Conservation (phyloP, 306 rosid genomes). For the Vicia villosa region DNA sequence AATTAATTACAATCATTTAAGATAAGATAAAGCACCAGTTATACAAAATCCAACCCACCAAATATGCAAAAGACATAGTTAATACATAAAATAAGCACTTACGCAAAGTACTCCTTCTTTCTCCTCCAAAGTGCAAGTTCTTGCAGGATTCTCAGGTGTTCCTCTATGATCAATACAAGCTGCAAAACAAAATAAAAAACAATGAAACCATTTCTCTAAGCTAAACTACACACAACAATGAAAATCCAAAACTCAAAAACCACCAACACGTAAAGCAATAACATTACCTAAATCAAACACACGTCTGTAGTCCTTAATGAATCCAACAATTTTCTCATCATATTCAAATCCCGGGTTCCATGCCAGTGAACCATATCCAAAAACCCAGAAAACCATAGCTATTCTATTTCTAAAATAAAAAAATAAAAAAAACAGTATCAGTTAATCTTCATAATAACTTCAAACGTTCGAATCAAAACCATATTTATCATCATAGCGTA, state of each 20-base stretch:
- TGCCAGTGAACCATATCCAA: conserved; percentile 94
- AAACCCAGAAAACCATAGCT: conserved; percentile 92
- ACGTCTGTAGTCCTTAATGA: conserved; percentile 82
- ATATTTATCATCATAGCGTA: not conserved
- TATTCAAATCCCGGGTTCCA: conserved; percentile 96
- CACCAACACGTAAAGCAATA: not conserved
- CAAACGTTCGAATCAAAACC: not conserved
- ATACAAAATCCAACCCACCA: not conserved
- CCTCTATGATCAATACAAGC: conserved; percentile 97
- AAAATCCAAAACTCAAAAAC: not conserved
- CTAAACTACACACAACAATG: not conserved
- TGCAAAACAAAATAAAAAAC: conserved; percentile 22
- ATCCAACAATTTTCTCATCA: conserved; percentile 79
- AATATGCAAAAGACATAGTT: not conserved
- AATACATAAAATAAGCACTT: conserved; percentile 33
- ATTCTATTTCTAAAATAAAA: conserved; percentile 38
- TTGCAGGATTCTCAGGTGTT: conserved; percentile 88
- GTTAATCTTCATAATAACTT: not conserved
- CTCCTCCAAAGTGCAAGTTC: conserved; percentile 85
- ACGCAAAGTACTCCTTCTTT: conserved; percentile 83
- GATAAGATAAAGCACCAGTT: not conserved
- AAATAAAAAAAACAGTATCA: not conserved
- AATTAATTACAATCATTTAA: not conserved
- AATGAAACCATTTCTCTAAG: conserved; percentile 19
- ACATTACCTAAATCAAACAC: conserved; percentile 86